Base-by-base conservation (phyloP, 2,329 filamentous ascomycete genomes). In the Colletotrichum brevisporum region DNA sequence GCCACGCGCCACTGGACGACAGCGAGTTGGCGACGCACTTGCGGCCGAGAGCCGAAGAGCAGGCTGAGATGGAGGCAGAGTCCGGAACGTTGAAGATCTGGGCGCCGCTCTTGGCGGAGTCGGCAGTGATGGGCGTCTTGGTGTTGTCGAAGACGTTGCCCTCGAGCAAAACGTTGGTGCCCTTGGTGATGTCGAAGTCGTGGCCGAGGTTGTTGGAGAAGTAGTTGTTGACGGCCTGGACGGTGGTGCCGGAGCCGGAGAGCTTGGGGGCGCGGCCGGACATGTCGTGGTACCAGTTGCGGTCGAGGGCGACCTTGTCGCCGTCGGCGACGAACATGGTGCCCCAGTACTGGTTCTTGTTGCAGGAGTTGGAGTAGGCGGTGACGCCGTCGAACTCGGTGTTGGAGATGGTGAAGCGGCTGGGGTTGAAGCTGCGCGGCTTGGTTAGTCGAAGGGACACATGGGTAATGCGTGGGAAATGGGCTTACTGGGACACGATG, bases 321-420 rank as follows among this genome's bases (percentile, higher is more conserved):
- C 74, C 74, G 10, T 78, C 76, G 10, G 80, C 83, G 47, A 76
- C 75, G 70, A 84, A 78, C 61, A 83, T 79, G 60, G 83, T 76
- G 4, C 76, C 77, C 84, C 83, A 85, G 77, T 86, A 86, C 72
- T 84, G 83, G 52, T 85, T 77, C 26, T 75, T 76, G 64, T 85
- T 81, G 71, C 83, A 85, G 27, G 77, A 77, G 10, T 82, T 78
- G 1, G 82, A 84, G 74, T 79, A 83, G 26, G 72, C 75, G 0
- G 83, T 83, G 2, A 71, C 68, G 6, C 84, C 83, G 61, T 85
- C 78, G 67, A 85, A 80, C 45, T 82, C 81, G 72, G 77, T 82
- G 78, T 86, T 85, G 10, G 82, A 83, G 56, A 86, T 77, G 1
- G 84, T 84, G 1, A 84, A 78, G 56, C 78, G 78, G 18, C 78